Base-by-base conservation (phyloP, 306 rosid genomes). In the Carpinus viminea region DNA sequence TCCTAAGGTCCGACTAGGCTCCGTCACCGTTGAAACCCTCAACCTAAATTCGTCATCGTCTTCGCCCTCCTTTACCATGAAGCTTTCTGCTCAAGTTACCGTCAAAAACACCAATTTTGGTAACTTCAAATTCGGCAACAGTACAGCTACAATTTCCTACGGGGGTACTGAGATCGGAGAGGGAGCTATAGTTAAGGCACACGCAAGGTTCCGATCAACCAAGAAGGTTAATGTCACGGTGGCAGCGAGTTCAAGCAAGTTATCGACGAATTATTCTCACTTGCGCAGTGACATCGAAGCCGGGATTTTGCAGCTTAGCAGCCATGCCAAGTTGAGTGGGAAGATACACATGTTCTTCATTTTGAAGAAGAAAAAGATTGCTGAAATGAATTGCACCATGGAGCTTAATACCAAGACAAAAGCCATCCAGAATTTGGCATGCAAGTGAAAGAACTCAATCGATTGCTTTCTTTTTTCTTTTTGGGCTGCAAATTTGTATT, bases 71-170 rank as follows among this genome's bases (percentile, higher is more conserved):
- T 81, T 85, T 11, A 78, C 20, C 13, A 12, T 72, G 56, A 24
- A 64, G 24, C 7, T 85, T 46, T 21, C 46, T 6, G 75, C 85
- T 12, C 21, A 52, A 16, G 68, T 85, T 4, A 64, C 80, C 0
- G 76, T 85, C 55, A 85, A 81, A 47, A 85, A 85, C 80, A 81
- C 64, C 20, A 85, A 85, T 59, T 81, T 78, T 1, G 88, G 85
- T 1, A 61, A 70, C 68, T 81, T 74, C 85, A 85, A 81, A 74
- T 85, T 77, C 80, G 83, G 78, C 4, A 8, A 46, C 70, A 28
- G 75, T 72, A 74, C 70, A 18, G 80, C 75, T 20, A 62, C 47
- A 8, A n/a, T 81, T 52, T 77, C 78, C 50, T 81, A 85, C 50
- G 55, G 60, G 16, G 88, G 83, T n/a, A 38, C 38, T 36, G 41